Conservation (phyloP, 768 basidiomycete genomes). For the Flagelloscypha sp. region DNA sequence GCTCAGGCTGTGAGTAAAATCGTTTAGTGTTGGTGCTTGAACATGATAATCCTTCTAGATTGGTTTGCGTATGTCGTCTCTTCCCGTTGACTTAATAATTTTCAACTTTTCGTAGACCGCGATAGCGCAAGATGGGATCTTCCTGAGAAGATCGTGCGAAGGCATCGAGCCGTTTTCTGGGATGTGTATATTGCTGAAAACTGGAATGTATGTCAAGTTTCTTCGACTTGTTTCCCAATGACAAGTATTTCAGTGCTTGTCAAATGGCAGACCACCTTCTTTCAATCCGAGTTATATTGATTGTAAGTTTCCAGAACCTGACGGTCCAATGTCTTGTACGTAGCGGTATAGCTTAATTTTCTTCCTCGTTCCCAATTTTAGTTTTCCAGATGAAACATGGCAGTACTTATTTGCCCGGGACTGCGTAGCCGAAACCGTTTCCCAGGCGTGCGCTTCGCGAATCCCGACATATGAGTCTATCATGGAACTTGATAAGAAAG, state of each 20-base stretch:
- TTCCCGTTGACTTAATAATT: background rate
- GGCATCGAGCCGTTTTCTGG: constrained; percentile 69
- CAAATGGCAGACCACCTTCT: constrained; percentile 62
- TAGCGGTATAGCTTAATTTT: too few relatives aligned
- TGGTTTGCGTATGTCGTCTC: constrained; percentile 51
- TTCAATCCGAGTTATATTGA: constrained; percentile 62
- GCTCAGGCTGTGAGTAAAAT: constrained; percentile 54
- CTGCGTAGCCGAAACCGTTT: constrained; percentile 55
- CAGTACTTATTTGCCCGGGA: constrained; percentile 56
- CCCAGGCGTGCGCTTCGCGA: constrained; percentile 54
- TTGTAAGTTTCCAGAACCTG: constrained; percentile 48
- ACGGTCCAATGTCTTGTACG: constrained; percentile 18
- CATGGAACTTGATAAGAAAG: constrained; percentile 59
- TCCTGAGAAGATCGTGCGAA: constrained; percentile 51
- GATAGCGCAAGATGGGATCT: constrained; percentile 60
- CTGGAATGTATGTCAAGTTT: constrained; percentile 44
- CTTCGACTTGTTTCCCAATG: too few relatives aligned
- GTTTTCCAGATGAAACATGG: constrained; percentile 54
- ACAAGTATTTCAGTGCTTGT: constrained; percentile 41
- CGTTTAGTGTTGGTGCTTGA: constrained; percentile 2
- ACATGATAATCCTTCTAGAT: constrained; percentile 30
- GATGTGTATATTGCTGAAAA: constrained; percentile 66
- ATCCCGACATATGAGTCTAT: constrained; percentile 56
- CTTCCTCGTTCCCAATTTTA: too few relatives aligned
- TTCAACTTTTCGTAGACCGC: constrained; percentile 35